Evolutionary conservation across 1,284 basidiomycete species (phyloP), one percentile per base, ranked within the genome.

Genomic region (Omphalotus olearius): DNA sequence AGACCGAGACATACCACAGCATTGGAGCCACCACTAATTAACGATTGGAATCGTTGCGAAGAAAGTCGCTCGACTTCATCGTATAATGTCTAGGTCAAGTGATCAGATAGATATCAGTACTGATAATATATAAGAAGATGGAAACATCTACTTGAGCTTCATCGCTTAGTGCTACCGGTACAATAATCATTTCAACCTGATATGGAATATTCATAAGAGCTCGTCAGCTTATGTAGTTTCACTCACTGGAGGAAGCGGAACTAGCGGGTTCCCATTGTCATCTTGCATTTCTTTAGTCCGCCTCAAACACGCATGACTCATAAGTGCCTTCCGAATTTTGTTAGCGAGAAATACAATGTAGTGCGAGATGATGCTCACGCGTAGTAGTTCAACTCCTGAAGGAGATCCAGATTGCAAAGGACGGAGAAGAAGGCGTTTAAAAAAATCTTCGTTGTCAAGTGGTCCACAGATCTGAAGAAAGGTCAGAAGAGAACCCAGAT

Each of bases 281-380:
- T 93, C 89, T 76, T 88, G 86, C 83, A 93, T 93, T 83, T 93
- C 89, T 66, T 94, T 94, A 3, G 91, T 93, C 30, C 92, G 79
- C 4, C 92, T 84, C 42, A 96, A 84, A 50, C 92, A 91, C 13
- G 84, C 77, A 25, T 91, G 87, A 41, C 74, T 82, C 78, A 95
- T 92, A n/a, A 96, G 68, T 3, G 87, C 89, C 84, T 91, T 56
- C 13, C 56, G 17, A 11, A 30, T 10, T 14, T 13, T n/a, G 9
- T 47, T 25, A 10, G 7, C 42, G 16, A 42, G 14, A 28, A 50
- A 18, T 45, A 5, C 5, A 14, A 18, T 47, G 26, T 16, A 38
- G 43, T 45, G 23, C 23, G 37, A 45, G 33, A 16, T n/a, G 11
- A 40, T 13, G 68, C 76, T 44, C 64, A 87, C 87, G 50, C 85